Evolutionary conservation across 495 filamentous ascomycete genomes (phyloP).

Genomic region (Oleoguttula mirabilis): DNA sequence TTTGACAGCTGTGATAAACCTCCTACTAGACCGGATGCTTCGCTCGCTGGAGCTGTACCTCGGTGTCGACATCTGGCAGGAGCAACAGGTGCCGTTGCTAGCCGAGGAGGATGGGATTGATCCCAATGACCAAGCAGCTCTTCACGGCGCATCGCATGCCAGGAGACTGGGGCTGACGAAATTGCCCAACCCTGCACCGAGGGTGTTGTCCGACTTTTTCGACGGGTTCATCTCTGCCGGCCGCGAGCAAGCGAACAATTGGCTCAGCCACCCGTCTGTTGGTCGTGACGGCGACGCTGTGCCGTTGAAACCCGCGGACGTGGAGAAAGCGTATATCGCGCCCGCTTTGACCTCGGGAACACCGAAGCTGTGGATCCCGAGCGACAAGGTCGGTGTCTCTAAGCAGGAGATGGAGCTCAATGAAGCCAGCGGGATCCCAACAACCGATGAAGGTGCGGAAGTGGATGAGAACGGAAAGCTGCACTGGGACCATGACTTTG

Average conservation of each 20-base stretch:
- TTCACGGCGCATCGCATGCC: conserved; percentile 20
- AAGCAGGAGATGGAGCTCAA: conserved; percentile 66
- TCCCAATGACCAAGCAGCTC: conserved; percentile 17
- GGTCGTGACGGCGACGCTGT: conserved; percentile 14
- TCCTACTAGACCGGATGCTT: conserved; percentile 24
- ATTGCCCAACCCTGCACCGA: conserved; percentile 16
- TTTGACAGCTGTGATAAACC: conserved; percentile 24
- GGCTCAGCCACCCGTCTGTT: conserved; percentile 18
- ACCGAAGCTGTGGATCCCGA: conserved; percentile 75
- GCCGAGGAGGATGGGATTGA: conserved; percentile 14
- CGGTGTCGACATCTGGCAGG: conserved; percentile 22
- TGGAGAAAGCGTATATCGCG: conserved; percentile 62
- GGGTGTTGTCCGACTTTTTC: conserved; percentile 19
- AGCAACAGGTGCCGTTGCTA: conserved; percentile 18
- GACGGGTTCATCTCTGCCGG: conserved; percentile 24
- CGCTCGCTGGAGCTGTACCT: conserved; percentile 26
- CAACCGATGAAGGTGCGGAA: conserved; percentile 72
- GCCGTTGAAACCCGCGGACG: conserved; percentile 9
- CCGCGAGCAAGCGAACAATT: conserved; percentile 17
- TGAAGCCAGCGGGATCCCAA: conserved; percentile 52
- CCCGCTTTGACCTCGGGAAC: conserved; percentile 52
- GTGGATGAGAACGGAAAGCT: conserved; percentile 72
- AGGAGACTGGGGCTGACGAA: conserved; percentile 14
- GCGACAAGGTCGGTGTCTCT: conserved; percentile 62
- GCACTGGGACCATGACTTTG: conserved; percentile 58